A percentile compares a stretch with the other conserved stretches of the same genome.
phyloP scores from a whole-genome alignment of 805 yeast species.

The Kodamaea lidongshanica region DNA sequence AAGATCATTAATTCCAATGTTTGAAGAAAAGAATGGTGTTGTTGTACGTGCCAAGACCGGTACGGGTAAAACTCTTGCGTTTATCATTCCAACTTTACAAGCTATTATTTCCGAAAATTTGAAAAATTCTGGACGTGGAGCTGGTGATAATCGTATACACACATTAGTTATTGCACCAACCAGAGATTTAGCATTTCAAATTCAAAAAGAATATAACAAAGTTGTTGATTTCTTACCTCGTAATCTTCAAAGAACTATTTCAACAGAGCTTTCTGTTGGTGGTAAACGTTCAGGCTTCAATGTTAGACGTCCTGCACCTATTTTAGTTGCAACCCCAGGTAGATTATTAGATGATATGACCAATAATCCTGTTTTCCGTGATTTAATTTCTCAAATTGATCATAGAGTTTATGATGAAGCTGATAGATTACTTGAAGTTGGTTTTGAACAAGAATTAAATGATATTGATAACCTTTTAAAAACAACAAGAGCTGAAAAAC shows the following conservation, averaged over 20 bases:
- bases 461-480: constrained; percentile 48
- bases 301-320: constrained; percentile 40
- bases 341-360: constrained; percentile 60
- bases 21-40: constrained; percentile 52
- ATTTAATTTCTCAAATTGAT: constrained; percentile 47
- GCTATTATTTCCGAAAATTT: constrained; percentile 31
- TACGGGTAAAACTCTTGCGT: constrained; percentile 90
- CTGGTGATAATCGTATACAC: constrained; percentile 13
- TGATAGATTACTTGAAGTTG: constrained; percentile 76
- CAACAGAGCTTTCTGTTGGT: constrained; percentile 51
- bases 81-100: constrained; percentile 73
- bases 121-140: constrained; percentile 19
- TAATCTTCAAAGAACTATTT: constrained; percentile 12
- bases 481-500: constrained; percentile 19
- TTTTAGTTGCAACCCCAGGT: constrained; percentile 88
- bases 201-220: constrained; percentile 55
- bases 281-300: constrained; percentile 43
- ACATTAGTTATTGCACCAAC: constrained; percentile 81
- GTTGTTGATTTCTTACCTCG: constrained; percentile 24
- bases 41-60: constrained; percentile 92
- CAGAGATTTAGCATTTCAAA: constrained; percentile 84
- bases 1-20: constrained; percentile 51
- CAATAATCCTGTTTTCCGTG: constrained; percentile 34
- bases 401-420: constrained; percentile 86
- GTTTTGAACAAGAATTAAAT: constrained; percentile 64